phyloP scores from a whole-genome alignment of 2,329 filamentous ascomycete species.

The Arachnomyces sp. region DNA sequence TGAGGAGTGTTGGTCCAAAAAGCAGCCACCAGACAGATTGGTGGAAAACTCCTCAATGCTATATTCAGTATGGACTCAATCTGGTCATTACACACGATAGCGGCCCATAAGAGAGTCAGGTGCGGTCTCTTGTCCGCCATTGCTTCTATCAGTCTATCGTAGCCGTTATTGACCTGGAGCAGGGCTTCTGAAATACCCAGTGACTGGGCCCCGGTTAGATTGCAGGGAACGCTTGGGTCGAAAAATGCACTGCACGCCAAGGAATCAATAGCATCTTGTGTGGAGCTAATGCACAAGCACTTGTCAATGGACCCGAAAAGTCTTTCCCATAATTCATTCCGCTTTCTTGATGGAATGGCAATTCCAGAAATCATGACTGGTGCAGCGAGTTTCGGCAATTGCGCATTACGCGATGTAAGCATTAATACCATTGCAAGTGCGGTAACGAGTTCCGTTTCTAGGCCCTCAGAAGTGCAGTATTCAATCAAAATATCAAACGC shows the following conservation, averaged over 20 bases:
- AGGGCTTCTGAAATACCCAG: constrained; percentile 13
- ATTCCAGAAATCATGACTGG: constrained; percentile 5
- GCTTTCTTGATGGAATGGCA: neutral
- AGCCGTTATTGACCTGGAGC: constrained; percentile 5
- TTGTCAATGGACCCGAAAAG: constrained; percentile 14
- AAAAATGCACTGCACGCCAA: constrained; percentile 19
- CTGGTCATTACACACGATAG: constrained; percentile 8
- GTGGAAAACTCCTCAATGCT: constrained; percentile 5
- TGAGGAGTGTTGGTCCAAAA: constrained; percentile 15
- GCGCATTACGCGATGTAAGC: constrained; percentile 9
- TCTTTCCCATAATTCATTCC: constrained; percentile 4
- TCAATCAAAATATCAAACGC: constrained; percentile 14
- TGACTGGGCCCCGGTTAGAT: constrained; percentile 14
- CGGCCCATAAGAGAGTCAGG: constrained; percentile 9
- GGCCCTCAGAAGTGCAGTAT: constrained; percentile 10
- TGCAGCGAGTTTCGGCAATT: constrained; percentile 9
- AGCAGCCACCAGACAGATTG: constrained; percentile 10
- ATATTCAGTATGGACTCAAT: constrained; percentile 1
- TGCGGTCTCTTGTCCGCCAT: constrained; percentile 5
- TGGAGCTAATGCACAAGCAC: constrained; percentile 15
- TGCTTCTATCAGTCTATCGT: constrained; percentile 3
- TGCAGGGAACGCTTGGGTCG: constrained; percentile 17
- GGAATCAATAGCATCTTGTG: constrained; percentile 16
- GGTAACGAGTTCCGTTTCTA: constrained; percentile 11
- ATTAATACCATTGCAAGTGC: constrained; percentile 9